Conservation (phyloP, 805 yeast genomes). For the Saitoella complicata region DNA sequence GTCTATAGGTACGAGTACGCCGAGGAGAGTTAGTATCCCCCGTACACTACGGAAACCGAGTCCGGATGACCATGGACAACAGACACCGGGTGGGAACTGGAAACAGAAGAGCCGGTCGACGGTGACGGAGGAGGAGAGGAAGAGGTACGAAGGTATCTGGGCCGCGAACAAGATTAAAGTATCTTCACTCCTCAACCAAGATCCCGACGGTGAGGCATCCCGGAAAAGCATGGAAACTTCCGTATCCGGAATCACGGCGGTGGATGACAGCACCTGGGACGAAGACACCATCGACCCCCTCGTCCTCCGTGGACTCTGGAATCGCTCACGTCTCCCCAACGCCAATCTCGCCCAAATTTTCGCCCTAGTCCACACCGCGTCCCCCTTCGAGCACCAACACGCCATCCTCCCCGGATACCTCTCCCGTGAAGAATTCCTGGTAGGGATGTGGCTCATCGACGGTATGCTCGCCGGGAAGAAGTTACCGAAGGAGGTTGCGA, state of each 20-base stretch:
- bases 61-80: no score
- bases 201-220: slow-evolving; percentile 33
- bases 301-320: slow-evolving; percentile 66
- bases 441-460: slow-evolving; percentile 97
- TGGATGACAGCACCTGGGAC: slow-evolving; percentile 24
- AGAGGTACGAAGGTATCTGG: slow-evolving; percentile 89
- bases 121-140: slow-evolving; percentile 24
- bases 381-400: no score
- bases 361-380: slow-evolving; percentile 38
- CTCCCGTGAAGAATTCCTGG: slow-evolving; percentile 65
- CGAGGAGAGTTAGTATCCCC: no score
- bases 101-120: no score
- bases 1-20: no score
- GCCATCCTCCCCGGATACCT: slow-evolving; percentile 45
- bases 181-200: slow-evolving; percentile 5
- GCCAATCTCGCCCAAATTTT: slow-evolving; percentile 45
- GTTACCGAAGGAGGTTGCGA: slow-evolving; percentile 53
- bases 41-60: no score
- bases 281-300: slow-evolving; percentile 22
- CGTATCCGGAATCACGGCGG: slow-evolving; percentile 43
- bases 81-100: no score
- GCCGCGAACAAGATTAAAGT: slow-evolving; percentile 58
- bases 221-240: slow-evolving; percentile 70
- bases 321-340: slow-evolving; percentile 51
- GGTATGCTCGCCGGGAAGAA: slow-evolving; percentile 90